These are phyloP conservation scores for Poa pratensis DNA, from an alignment of 176 grass and related monocot genomes.

Conservation along the genomic window DNA sequence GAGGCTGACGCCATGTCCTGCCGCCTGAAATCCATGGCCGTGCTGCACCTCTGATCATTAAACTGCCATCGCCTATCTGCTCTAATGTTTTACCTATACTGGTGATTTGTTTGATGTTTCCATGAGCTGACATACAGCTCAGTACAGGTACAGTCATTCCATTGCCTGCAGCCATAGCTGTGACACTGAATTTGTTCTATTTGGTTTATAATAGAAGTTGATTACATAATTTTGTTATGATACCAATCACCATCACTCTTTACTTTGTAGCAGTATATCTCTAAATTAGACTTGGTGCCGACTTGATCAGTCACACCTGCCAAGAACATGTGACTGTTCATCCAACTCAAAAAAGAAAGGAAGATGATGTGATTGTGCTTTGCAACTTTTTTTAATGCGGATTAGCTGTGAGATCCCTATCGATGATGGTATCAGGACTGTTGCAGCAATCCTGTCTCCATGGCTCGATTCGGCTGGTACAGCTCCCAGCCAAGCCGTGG, in stretches of 20 bases:
- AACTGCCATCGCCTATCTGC: background rate
- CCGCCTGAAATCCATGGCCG: slow-evolving; percentile 73
- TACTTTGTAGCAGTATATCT: background rate
- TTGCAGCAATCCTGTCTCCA: background rate
- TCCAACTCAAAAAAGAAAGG: background rate
- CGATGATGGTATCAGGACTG: background rate
- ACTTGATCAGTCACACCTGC: background rate
- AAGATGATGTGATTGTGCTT: background rate
- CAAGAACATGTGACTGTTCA: background rate
- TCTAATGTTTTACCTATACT: background rate
- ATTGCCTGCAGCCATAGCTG: slow-evolving; percentile 27
- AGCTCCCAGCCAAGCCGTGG: slow-evolving; percentile 33
- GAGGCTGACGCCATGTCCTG: slow-evolving; percentile 76
- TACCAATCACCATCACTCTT: background rate
- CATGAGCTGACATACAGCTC: slow-evolving; percentile 11
- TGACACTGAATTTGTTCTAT: background rate
- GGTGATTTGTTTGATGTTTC: slow-evolving; percentile 22
- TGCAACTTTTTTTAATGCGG: background rate
- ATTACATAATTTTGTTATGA: background rate
- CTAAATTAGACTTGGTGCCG: background rate
- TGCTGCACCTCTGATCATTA: slow-evolving; percentile 55
- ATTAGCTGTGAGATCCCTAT: slow-evolving; percentile 42
- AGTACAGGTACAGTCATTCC: background rate
- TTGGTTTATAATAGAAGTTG: slow-evolving; percentile 23
- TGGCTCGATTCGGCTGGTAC: slow-evolving; percentile 37